Evolutionary conservation across 306 rosid species (phyloP), one percentile per base, ranked within the genome.

Genomic region (Adenanthera pavonina): DNA sequence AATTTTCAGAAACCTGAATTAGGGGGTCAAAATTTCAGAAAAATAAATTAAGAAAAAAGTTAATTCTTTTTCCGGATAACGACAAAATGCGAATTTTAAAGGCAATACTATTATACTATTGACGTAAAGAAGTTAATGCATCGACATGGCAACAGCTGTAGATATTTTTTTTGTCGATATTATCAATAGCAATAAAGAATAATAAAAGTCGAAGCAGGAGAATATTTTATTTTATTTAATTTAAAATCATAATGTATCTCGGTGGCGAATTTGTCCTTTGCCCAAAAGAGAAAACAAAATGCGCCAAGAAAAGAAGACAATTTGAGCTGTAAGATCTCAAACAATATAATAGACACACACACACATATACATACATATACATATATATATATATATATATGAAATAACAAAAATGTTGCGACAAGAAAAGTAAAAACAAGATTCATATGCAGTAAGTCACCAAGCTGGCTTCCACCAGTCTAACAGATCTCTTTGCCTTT

Each of bases 391-490:
- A 25, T 25, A 25, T 25, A 25, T 25, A 25, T 25, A 25, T 25
- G n/a, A n/a, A 25, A 25, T 25, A 25, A 25, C 30, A 25, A 64
- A 64, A 64, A 38, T 7, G 13, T 2, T 2, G 48, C 2, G 14
- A 41, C 16, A 34, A 11, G 34, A 3, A 16, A 54, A 15, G 68
- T 43, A n/a, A 59, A 59, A 69, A 34, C 65, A 19, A 12, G 78
- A 60, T 17, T n/a, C 36, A 36, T 2, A 15, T 36, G 16, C 44
- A 40, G 4, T 17, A 2, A 33, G 46, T 33, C 6, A 33, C 38
- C 82, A 53, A 77, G 78, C 85, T 72, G 78, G 80, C 54, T 9
- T 64, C 68, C 83, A 77, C 49, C 30, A 20, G 52, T 15, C 49
- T 20, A 10, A 52, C 13, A 0, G 13, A 33, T 33, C 47, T 34